Conservation (phyloP, 345 rosid species). For the Rhizophora apiculata region DNA sequence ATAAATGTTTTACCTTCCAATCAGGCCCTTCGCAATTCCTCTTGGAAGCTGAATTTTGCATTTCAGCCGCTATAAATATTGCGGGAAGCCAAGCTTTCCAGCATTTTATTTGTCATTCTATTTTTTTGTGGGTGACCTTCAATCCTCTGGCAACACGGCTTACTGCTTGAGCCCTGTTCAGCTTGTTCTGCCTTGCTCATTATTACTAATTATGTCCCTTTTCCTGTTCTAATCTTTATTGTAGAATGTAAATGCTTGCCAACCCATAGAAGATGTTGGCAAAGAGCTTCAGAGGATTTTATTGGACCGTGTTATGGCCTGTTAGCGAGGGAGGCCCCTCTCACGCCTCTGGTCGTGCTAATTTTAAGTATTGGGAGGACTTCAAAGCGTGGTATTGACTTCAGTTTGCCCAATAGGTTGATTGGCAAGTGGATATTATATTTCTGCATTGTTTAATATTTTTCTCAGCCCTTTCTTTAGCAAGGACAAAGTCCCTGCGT, state of each 20-base stretch:
- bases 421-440: too few species aligned
- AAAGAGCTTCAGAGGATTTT: background rate
- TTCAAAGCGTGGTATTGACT: too few species aligned
- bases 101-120: background rate
- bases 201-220: background rate
- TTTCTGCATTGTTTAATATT: too few species aligned
- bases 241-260: slow-evolving; percentile 12
- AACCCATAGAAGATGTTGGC: too few species aligned
- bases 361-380: background rate
- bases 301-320: slow-evolving; percentile 39
- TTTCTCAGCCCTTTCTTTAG: too few species aligned
- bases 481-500: too few species aligned
- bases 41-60: slow-evolving; percentile 62
- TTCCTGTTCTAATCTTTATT: too few species aligned
- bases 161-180: background rate
- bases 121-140: background rate
- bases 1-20: slow-evolving; percentile 59
- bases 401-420: too few species aligned
- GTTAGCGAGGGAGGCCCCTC: slow-evolving; percentile 52
- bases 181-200: background rate
- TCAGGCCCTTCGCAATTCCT: slow-evolving; percentile 54
- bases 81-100: background rate
- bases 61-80: slow-evolving; percentile 4
- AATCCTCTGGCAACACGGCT: background rate
- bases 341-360: slow-evolving; percentile 46